phyloP scores from a whole-genome alignment of 2,329 filamentous ascomycete genomes.

The Exophiala bonariae region DNA sequence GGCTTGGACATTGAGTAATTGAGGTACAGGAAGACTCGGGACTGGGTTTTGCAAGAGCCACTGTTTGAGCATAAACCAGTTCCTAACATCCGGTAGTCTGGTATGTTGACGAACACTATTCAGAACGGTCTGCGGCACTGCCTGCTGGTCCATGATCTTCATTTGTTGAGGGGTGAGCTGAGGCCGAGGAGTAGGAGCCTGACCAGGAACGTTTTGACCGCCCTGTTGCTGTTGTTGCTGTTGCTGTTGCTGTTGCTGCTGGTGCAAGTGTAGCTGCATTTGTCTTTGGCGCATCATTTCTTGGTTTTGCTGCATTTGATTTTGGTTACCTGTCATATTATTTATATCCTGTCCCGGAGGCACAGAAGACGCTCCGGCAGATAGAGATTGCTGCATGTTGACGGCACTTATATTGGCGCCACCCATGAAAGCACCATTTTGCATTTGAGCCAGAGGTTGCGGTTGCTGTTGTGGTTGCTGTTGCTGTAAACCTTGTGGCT shows the following conservation, averaged over 20 bases:
- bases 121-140: slow-evolving; percentile 19
- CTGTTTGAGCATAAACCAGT: slow-evolving; percentile 25
- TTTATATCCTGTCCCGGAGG: slow-evolving; percentile 18
- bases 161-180: slow-evolving; percentile 24
- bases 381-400: slow-evolving; percentile 29
- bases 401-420: slow-evolving; percentile 14
- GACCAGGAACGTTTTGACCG: slow-evolving; percentile 19
- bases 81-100: slow-evolving; percentile 18
- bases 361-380: slow-evolving; percentile 19
- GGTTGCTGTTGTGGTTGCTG: slow-evolving; percentile 7
- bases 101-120: slow-evolving; percentile 21
- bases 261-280: slow-evolving; percentile 23
- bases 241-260: slow-evolving; percentile 33
- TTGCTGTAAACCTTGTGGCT: slow-evolving; percentile 14
- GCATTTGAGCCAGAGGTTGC: slow-evolving; percentile 15
- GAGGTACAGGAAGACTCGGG: slow-evolving; percentile 17
- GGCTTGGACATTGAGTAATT: slow-evolving; percentile 23
- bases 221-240: slow-evolving; percentile 29
- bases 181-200: slow-evolving; percentile 15
- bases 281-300: slow-evolving; percentile 26
- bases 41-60: slow-evolving; percentile 22
- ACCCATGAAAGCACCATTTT: slow-evolving; percentile 21
- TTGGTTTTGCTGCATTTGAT: slow-evolving; percentile 20
- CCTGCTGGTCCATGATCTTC: slow-evolving; percentile 25
- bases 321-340: slow-evolving; percentile 11